phyloP scores from a whole-genome alignment of 2,329 filamentous ascomycete genomes.

The Fusarium pseudonygamai region DNA sequence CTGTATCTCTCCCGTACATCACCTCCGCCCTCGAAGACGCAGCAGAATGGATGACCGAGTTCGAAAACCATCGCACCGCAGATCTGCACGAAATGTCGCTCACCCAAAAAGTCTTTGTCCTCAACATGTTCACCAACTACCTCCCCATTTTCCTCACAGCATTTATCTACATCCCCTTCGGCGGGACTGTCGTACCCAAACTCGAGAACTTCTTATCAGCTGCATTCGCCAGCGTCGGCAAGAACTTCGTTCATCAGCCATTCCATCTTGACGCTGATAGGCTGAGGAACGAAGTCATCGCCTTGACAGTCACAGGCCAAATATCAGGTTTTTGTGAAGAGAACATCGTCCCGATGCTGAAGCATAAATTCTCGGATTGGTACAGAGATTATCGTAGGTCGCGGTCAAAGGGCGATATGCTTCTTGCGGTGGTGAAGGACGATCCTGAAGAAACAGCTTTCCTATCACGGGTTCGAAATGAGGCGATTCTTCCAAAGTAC shows the following conservation, averaged over 20 bases:
- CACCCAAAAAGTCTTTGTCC: constrained; percentile 78
- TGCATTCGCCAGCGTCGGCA: constrained; percentile 55
- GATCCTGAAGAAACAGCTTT: constrained; percentile 71
- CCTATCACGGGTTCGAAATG: constrained; percentile 69
- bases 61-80: constrained; percentile 79
- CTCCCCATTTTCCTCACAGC: constrained; percentile 79
- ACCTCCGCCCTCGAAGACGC: constrained; percentile 69
- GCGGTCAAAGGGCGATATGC: constrained; percentile 52
- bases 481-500: constrained; percentile 74
- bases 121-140: constrained; percentile 85
- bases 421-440: constrained; percentile 62
- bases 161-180: constrained; percentile 82
- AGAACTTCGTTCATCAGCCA: constrained; percentile 61
- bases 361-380: constrained; percentile 64
- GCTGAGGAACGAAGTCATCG: constrained; percentile 77
- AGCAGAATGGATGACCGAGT: constrained; percentile 71
- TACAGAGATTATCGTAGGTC: constrained; percentile 52
- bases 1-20: constrained; percentile 72
- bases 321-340: constrained; percentile 78
- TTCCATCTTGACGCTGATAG: constrained; percentile 74
- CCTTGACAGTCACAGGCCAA: constrained; percentile 77
- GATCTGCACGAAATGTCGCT: constrained; percentile 74
- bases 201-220: constrained; percentile 68
- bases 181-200: constrained; percentile 71
- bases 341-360: constrained; percentile 74